phyloP scores from a whole-genome alignment of 2,329 filamentous ascomycete species.

The Epichloe uncinata region DNA sequence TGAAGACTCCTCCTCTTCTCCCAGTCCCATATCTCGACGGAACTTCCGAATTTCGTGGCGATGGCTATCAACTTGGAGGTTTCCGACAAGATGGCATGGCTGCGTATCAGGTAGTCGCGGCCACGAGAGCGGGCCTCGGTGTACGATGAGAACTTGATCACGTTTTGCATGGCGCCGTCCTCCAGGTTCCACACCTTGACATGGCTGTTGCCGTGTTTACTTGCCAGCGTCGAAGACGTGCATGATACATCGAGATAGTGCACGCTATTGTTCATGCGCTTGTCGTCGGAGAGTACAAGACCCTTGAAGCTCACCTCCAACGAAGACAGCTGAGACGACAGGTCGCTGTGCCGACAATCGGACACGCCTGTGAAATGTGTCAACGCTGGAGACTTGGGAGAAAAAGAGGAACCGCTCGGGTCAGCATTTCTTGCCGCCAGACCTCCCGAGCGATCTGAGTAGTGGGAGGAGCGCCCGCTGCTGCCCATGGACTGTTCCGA shows the following conservation, averaged over 20 bases:
- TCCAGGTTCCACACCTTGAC: slow-evolving; percentile 84
- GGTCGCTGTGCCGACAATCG: not conserved
- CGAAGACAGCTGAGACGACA: not conserved
- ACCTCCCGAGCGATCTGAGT: slow-evolving; percentile 4
- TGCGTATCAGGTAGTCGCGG: slow-evolving; percentile 29
- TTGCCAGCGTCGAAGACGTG: slow-evolving; percentile 20
- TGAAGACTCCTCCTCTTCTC: slow-evolving; percentile 25
- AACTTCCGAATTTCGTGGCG: slow-evolving; percentile 25
- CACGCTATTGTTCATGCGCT: slow-evolving; percentile 19
- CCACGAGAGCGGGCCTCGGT: slow-evolving; percentile 24
- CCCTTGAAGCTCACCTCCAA: slow-evolving; percentile 11
- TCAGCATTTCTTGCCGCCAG: not conserved
- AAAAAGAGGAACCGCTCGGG: not conserved
- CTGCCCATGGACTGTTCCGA: not conserved
- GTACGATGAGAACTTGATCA: slow-evolving; percentile 26
- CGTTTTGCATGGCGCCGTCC: slow-evolving; percentile 57
- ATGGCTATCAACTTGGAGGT: slow-evolving; percentile 24
- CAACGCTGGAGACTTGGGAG: not conserved
- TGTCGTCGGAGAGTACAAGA: slow-evolving; percentile 14
- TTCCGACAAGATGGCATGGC: slow-evolving; percentile 28
- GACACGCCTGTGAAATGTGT: not conserved
- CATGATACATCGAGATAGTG: slow-evolving; percentile 24
- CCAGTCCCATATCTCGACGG: slow-evolving; percentile 28
- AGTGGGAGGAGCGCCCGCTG: slow-evolving; percentile 4
- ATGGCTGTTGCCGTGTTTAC: slow-evolving; percentile 45